Evolutionary conservation across 345 rosid species (phyloP).

Genomic region (Boechera retrofracta): DNA sequence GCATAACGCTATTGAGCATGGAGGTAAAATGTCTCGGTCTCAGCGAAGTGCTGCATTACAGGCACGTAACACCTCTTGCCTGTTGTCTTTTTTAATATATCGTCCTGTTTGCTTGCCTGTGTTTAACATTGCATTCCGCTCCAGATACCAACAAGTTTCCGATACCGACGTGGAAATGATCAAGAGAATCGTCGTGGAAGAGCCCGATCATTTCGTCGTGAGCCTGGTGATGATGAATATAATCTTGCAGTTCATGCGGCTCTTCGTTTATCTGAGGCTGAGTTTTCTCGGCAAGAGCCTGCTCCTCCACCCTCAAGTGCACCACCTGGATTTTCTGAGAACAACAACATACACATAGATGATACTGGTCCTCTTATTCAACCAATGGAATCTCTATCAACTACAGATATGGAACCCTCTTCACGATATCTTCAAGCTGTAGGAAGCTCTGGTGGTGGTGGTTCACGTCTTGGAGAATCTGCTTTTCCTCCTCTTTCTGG

Average conservation of each 20-base stretch:
- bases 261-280: slow-evolving; percentile 46
- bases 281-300: slow-evolving; percentile 44
- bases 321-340: slow-evolving; percentile 52
- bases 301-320: slow-evolving; percentile 51
- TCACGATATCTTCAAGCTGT: slow-evolving; percentile 87
- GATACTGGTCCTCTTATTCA: slow-evolving; percentile 64
- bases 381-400: slow-evolving; percentile 49
- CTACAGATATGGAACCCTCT: slow-evolving; percentile 36
- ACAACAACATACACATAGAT: slow-evolving; percentile 38
- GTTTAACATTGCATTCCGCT: slow-evolving; percentile 16
- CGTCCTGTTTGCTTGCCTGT: slow-evolving; percentile 6
- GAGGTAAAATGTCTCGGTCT: slow-evolving; percentile 92
- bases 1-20: slow-evolving; percentile 92
- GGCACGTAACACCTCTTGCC: slow-evolving; percentile 47
- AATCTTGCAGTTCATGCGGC: slow-evolving; percentile 40
- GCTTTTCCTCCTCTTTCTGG: slow-evolving; percentile 89
- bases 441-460: slow-evolving; percentile 61
- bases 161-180: slow-evolving; percentile 51
- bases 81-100: background rate
- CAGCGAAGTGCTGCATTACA: slow-evolving; percentile 96
- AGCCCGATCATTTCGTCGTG: slow-evolving; percentile 64
- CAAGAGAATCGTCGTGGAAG: slow-evolving; percentile 82
- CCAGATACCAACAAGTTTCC: slow-evolving; percentile 96
- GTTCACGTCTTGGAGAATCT: slow-evolving; percentile 65
- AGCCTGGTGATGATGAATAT: slow-evolving; percentile 59